Evolutionary conservation across 805 yeast species (phyloP).

Genomic region (Priceomyces castillae): DNA sequence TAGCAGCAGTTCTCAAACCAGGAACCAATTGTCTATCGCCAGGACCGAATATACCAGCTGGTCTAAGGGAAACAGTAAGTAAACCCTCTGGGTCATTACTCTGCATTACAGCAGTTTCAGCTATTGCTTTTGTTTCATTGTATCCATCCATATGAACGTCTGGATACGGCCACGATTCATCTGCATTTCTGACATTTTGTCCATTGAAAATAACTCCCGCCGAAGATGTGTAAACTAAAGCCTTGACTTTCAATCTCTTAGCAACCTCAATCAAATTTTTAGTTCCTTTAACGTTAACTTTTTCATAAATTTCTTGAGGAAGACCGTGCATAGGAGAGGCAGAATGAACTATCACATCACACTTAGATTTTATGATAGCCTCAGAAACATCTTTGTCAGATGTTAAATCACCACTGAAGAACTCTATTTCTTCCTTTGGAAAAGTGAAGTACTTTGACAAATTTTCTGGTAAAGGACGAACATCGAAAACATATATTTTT

Average conservation of each 20-base stretch:
- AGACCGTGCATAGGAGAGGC: conserved; percentile 96
- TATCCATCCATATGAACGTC: conserved; percentile 92
- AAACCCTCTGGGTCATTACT: conserved; percentile 62
- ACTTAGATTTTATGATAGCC: conserved; percentile 58
- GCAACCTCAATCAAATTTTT: conserved; percentile 66
- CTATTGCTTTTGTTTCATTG: conserved; percentile 90
- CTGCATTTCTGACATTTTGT: conserved; percentile 86
- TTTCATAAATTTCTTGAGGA: conserved; percentile 75
- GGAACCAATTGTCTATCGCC: conserved; percentile 98
- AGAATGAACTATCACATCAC: conserved; percentile 84
- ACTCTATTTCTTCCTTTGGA: conserved; percentile 52
- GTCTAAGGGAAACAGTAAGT: conserved; percentile 83
- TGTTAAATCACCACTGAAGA: conserved; percentile 84
- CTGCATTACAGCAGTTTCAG: conserved; percentile 75
- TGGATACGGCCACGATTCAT: conserved; percentile 93
- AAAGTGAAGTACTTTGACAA: conserved; percentile 74
- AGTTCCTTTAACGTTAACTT: conserved; percentile 91
- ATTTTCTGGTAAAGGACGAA: conserved; percentile 78
- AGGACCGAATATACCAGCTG: conserved; percentile 98
- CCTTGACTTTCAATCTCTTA: conserved; percentile 49
- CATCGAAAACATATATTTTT: conserved; percentile 81
- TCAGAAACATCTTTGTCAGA: conserved; percentile 60
- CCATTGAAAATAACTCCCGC: conserved; percentile 98
- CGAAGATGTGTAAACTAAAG: conserved; percentile 90
- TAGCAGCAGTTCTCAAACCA: conserved; percentile 79